phyloP scores from a whole-genome alignment of 306 rosid species.

The Dryas alaskensis region DNA sequence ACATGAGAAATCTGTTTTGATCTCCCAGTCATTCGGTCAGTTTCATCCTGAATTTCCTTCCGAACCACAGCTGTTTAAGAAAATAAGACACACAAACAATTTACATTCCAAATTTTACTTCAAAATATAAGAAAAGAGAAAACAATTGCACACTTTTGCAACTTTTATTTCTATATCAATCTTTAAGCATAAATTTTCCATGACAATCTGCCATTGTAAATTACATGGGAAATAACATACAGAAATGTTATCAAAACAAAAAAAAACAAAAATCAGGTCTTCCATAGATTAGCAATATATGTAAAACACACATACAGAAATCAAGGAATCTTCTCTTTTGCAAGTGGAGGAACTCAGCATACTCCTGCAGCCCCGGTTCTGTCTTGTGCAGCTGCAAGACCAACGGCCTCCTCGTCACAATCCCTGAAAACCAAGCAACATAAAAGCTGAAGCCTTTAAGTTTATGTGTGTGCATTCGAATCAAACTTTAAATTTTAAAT shows the following conservation, averaged over 20 bases:
- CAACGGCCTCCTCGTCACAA: conserved; percentile 91
- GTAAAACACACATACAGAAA: conserved; percentile 55
- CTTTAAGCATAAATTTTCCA: conserved; percentile 2
- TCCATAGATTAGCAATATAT: background rate
- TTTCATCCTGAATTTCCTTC: conserved; percentile 85
- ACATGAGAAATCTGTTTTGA: conserved; percentile 76
- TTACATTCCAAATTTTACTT: background rate
- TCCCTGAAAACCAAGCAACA: conserved; percentile 51
- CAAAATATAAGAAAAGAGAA: background rate
- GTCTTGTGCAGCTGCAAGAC: conserved; percentile 75
- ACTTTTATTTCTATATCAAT: conserved; percentile 6
- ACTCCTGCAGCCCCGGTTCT: conserved; percentile 54
- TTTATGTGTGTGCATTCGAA: background rate
- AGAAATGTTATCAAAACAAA: background rate
- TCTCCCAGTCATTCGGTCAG: conserved; percentile 67
- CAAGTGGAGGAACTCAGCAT: conserved; percentile 80
- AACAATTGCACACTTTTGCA: background rate
- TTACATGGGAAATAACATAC: background rate
- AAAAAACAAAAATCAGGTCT: background rate
- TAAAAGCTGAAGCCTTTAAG: background rate
- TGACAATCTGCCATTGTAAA: background rate
- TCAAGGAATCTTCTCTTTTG: conserved; percentile 58
- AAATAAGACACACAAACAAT: conserved; percentile 17
- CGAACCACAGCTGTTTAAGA: conserved; percentile 63
- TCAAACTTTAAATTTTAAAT: background rate